These are phyloP conservation scores for Paratinospora sagittata DNA, from an alignment of 164 flowering plant species.

Conservation along the genomic window DNA sequence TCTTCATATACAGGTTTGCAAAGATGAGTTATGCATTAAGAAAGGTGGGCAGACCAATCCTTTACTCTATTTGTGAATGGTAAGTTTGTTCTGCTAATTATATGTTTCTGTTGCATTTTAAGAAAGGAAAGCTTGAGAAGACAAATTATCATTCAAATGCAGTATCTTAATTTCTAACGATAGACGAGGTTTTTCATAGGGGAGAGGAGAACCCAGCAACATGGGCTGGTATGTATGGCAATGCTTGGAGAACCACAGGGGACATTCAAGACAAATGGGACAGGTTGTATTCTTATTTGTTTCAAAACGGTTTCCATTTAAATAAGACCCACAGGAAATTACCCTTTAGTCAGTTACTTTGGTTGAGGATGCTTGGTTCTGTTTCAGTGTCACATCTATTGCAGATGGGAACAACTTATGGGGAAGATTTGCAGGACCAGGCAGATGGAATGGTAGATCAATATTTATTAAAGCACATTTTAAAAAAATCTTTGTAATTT, in stretches of 20 bases:
- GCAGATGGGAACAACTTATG: conserved; percentile 43
- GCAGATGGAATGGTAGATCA: conserved; percentile 50
- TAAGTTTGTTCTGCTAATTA: conserved; percentile 7
- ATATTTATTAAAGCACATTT: neutral
- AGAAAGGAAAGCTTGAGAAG: neutral
- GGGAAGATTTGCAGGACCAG: conserved; percentile 50
- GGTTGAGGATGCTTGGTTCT: conserved; percentile 2
- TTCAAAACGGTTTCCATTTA: neutral
- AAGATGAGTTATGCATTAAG: conserved; percentile 37
- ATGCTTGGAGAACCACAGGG: conserved; percentile 52
- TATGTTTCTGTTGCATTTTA: neutral
- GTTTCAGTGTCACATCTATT: conserved; percentile 35
- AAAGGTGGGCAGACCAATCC: conserved; percentile 32
- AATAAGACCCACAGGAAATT: neutral
- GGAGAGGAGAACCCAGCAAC: conserved; percentile 43
- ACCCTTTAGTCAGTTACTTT: neutral
- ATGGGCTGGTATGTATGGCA: conserved; percentile 37
- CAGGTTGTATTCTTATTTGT: conserved; percentile 22
- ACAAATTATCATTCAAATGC: neutral
- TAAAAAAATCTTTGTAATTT: neutral
- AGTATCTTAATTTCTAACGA: neutral
- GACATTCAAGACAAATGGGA: conserved; percentile 46
- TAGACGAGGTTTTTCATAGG: conserved; percentile 18
- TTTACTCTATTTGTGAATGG: conserved; percentile 48
- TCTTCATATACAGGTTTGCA: conserved; percentile 22